Evolutionary conservation across 2,329 filamentous ascomycete species (phyloP), one percentile per base, ranked within the genome.

Genomic region (Penicillium decumbens): DNA sequence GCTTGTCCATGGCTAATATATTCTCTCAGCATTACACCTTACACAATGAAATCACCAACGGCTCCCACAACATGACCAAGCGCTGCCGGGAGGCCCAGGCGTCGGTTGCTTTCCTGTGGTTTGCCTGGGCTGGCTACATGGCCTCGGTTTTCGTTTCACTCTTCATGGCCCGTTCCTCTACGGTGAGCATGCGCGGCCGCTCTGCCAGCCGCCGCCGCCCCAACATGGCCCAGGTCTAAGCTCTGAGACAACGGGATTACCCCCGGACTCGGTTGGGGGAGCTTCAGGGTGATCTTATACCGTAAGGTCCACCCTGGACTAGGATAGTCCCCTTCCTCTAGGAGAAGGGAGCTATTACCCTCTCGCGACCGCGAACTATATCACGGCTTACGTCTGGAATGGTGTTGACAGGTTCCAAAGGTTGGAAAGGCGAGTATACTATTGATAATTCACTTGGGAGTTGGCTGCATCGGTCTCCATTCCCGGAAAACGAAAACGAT

Each of bases 51-150:
- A 71, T 78, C 53, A 76, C 75, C 51, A 71, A 73, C 51, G 72
- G 74, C 43, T 64, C 74, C 0, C 2, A 53, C 47, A 53, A 69
- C 40, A 58, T 46, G 6, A 41, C 54, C 10, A 74, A 73, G 52
- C 69, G 75, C 44, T 80, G 77, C 59, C 74, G 72, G 35, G 76
- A 80, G 62, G 75, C 75, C 8, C 75, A 79, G 60, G 76, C 77
- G 4, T 62, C 73, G 2, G 68, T 65, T 20, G 77, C 76, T 0
- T 80, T 80, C 67, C 65, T 79, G 42, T 80, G 75, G 75, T 77
- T 80, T 54, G 67, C 65, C 7, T 78, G 72, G 65, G 72, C 67
- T 33, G 59, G 70, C 4, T 79, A 72, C 52, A 63, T 72, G 38
- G 67, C 61, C 4, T 74, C 72, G 6, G 54, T 73, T 42, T 50